These are phyloP conservation scores for Pestalotiopsis sp. DNA, from an alignment of 2,329 filamentous ascomycete species.

Conservation along the genomic window DNA sequence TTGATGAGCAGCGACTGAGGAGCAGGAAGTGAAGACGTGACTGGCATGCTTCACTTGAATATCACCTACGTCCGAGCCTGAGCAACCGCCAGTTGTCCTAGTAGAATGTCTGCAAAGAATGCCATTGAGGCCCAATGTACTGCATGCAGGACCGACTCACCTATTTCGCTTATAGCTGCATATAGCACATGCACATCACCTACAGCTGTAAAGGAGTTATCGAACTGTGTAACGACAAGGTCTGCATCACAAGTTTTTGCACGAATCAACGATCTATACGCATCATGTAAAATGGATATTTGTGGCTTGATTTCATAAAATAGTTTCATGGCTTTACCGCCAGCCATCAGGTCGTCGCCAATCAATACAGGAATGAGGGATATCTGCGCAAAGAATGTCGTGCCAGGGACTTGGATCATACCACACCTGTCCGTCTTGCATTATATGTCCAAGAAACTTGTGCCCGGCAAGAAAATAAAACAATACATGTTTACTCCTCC, in stretches of 20 bases:
- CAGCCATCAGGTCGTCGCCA: background rate
- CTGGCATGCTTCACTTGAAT: no score
- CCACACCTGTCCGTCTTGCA: background rate
- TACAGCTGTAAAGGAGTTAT: background rate
- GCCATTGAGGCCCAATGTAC: no score
- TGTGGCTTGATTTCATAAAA: background rate
- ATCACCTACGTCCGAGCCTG: no score
- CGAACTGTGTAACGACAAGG: background rate
- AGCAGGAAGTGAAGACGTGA: no score
- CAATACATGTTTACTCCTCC: background rate
- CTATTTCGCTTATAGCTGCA: background rate
- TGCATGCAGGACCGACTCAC: no score
- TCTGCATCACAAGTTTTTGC: background rate
- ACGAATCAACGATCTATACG: background rate
- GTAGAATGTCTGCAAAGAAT: no score
- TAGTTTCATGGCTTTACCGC: background rate
- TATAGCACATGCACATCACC: background rate
- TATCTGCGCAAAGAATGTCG: background rate
- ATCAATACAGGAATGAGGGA: background rate
- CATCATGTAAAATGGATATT: background rate
- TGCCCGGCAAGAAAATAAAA: background rate
- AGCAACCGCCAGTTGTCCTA: no score
- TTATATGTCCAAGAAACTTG: background rate
- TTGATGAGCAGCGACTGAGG: no score
- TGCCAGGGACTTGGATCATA: background rate